These are phyloP conservation scores for Lodderomyces oxycetoniae DNA, from an alignment of 1,139 yeast species.

Conservation along the genomic window DNA sequence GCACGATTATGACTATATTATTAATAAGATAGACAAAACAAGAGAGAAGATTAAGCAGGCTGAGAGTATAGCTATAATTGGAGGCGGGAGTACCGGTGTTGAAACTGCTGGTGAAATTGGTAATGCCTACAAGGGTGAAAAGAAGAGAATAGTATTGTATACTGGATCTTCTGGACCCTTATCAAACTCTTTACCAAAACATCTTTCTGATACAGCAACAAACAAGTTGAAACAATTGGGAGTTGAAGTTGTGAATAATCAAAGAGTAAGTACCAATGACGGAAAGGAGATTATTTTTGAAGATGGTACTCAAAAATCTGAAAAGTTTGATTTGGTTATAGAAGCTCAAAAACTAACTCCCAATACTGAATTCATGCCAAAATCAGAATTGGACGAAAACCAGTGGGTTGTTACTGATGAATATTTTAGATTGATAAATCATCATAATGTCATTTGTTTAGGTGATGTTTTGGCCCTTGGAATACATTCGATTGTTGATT, in stretches of 20 bases:
- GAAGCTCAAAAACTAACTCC: constrained; percentile 21
- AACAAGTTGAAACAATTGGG: constrained; percentile 20
- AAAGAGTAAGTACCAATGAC: constrained; percentile 8
- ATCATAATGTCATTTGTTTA: constrained; percentile 25
- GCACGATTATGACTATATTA: constrained; percentile 14
- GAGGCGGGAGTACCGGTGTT: constrained; percentile 42
- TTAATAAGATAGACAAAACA: constrained; percentile 16
- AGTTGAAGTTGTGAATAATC: constrained; percentile 25
- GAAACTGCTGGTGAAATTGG: constrained; percentile 37
- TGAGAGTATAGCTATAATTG: constrained; percentile 28
- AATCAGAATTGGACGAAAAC: constrained; percentile 14
- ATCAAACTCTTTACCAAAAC: constrained; percentile 13
- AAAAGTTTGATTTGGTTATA: constrained; percentile 26
- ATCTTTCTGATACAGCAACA: constrained; percentile 15
- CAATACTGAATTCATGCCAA: constrained; percentile 22
- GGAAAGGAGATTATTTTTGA: constrained; percentile 9
- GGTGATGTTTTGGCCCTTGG: constrained; percentile 31
- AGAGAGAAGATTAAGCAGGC: constrained; percentile 18
- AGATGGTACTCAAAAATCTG: constrained; percentile 11
- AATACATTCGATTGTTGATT: constrained; percentile 21
- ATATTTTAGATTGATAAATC: constrained; percentile 20
- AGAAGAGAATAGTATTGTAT: constrained; percentile 22
- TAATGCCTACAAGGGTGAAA: constrained; percentile 14
- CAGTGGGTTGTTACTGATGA: constrained; percentile 27
- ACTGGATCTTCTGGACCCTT: constrained; percentile 28